phyloP scores from a whole-genome alignment of 2,329 filamentous ascomycete species.

The Hysterium pulicare region DNA sequence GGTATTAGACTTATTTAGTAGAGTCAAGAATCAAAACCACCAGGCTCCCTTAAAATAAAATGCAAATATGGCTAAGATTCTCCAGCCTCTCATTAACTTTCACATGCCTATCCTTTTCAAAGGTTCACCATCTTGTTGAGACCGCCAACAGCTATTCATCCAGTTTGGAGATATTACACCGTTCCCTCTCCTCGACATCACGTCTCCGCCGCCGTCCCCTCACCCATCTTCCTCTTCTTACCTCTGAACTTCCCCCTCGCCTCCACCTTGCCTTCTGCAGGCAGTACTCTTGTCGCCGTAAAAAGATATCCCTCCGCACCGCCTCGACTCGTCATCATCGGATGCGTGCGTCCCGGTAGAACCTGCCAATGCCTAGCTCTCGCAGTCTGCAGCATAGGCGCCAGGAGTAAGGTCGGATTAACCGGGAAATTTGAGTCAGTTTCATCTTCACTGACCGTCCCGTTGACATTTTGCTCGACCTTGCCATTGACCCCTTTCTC shows the following conservation, averaged over 20 bases:
- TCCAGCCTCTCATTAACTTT: too few relatives aligned
- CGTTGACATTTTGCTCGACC: conserved; percentile 6
- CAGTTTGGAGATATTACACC: too few relatives aligned
- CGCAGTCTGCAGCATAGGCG: conserved; percentile 75
- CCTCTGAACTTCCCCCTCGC: conserved; percentile 69
- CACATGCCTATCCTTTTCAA: too few relatives aligned
- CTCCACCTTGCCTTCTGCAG: conserved; percentile 73
- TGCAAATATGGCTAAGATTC: too few relatives aligned
- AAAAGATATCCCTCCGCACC: conserved; percentile 90
- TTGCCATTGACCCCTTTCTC: conserved; percentile 11
- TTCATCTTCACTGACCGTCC: conserved; percentile 6
- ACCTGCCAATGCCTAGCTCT: conserved; percentile 84
- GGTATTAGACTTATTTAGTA: too few relatives aligned
- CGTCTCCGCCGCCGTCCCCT: neutral
- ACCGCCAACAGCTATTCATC: too few relatives aligned
- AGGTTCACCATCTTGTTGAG: too few relatives aligned
- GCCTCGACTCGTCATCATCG: conserved; percentile 83
- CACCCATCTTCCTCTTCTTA: conserved; percentile 61
- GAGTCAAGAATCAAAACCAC: too few relatives aligned
- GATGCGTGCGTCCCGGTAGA: conserved; percentile 85
- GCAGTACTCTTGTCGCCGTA: conserved; percentile 75
- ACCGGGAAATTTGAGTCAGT: conserved; percentile 71
- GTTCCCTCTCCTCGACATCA: too few relatives aligned
- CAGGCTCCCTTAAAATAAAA: too few relatives aligned
- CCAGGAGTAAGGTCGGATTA: conserved; percentile 80